Percentiles rank a stretch among this genome's conserved stretches.
phyloP scores from a whole-genome alignment of 2,329 filamentous ascomycete genomes.

The Xylaria sp. region DNA sequence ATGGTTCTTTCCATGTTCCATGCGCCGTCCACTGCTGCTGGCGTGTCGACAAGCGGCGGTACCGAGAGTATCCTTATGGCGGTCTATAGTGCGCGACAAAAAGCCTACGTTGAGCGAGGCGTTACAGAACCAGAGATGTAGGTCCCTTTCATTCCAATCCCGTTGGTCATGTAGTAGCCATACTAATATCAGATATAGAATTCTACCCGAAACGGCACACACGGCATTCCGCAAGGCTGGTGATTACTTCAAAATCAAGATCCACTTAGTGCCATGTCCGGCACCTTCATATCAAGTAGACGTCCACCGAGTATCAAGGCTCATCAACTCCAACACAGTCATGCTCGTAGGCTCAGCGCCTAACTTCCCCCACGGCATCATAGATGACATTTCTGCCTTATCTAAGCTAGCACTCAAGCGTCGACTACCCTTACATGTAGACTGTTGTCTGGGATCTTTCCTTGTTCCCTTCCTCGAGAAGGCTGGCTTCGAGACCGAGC shows the following conservation, averaged over 20 bases:
- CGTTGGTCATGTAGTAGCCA: constrained; percentile 4
- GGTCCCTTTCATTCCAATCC: constrained; percentile 47
- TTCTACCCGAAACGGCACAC: constrained; percentile 93
- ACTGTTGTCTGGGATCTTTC: constrained; percentile 97
- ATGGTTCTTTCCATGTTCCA: constrained; percentile 95
- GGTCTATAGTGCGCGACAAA: constrained; percentile 88
- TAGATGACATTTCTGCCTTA: constrained; percentile 89
- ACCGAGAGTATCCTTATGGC: constrained; percentile 98
- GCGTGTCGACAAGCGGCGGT: constrained; percentile 90
- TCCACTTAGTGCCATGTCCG: constrained; percentile 88
- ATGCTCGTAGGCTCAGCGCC: constrained; percentile 94
- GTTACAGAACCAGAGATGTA: constrained; percentile 96
- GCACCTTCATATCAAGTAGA: constrained; percentile 88
- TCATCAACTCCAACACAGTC: constrained; percentile 94
- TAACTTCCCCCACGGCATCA: constrained; percentile 98
- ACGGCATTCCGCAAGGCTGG: constrained; percentile 96
- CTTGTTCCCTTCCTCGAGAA: constrained; percentile 90
- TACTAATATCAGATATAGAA: constrained; percentile 64
- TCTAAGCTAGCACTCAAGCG: constrained; percentile 84
- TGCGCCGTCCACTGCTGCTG: constrained; percentile 84
- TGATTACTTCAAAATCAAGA: constrained; percentile 95
- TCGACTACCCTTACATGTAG: constrained; percentile 89
- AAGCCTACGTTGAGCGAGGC: constrained; percentile 84
- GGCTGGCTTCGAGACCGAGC: constrained; percentile 89
- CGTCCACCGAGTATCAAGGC: constrained; percentile 77